Percentiles rank a stretch among this genome's conserved stretches.
Evolutionary conservation across 2,329 filamentous ascomycete species (phyloP).

Genomic region (Nemania abortiva): DNA sequence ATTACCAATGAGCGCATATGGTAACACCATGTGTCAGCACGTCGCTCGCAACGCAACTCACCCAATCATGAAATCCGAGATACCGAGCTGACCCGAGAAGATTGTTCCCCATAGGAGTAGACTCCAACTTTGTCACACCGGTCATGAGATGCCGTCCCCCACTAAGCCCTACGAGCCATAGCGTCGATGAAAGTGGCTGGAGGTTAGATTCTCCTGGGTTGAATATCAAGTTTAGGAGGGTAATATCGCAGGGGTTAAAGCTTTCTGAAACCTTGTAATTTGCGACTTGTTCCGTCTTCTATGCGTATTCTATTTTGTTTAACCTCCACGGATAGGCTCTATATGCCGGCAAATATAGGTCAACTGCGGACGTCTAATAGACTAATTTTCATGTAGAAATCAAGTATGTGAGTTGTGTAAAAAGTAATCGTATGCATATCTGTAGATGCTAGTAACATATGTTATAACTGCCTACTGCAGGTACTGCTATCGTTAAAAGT

Average conservation of each 20-base stretch:
- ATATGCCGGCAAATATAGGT: not conserved
- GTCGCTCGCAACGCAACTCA: not conserved
- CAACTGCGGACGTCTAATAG: not conserved
- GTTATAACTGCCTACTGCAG: not conserved
- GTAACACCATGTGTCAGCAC: conserved; percentile 8
- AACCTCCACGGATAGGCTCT: not conserved
- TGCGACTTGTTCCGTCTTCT: not conserved
- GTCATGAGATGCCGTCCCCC: conserved; percentile 1
- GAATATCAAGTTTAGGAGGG: not conserved
- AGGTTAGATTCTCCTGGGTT: not conserved
- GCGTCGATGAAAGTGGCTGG: conserved; percentile 14
- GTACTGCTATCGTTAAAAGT: not conserved
- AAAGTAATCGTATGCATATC: not conserved
- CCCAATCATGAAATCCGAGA: conserved; percentile 30
- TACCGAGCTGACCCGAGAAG: conserved; percentile 34
- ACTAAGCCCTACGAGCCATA: conserved; percentile 9
- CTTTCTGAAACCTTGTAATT: not conserved
- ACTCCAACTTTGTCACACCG: conserved; percentile 9
- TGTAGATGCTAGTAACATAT: not conserved
- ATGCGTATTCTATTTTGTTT: not conserved
- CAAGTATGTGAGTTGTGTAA: not conserved
- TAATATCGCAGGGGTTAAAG: not conserved
- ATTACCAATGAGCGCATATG: conserved; percentile 1
- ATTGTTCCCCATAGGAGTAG: not conserved
- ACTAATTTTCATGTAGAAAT: not conserved